These are phyloP conservation scores for Mycena belliarum DNA, from an alignment of 768 basidiomycete genomes.

Conservation along the genomic window DNA sequence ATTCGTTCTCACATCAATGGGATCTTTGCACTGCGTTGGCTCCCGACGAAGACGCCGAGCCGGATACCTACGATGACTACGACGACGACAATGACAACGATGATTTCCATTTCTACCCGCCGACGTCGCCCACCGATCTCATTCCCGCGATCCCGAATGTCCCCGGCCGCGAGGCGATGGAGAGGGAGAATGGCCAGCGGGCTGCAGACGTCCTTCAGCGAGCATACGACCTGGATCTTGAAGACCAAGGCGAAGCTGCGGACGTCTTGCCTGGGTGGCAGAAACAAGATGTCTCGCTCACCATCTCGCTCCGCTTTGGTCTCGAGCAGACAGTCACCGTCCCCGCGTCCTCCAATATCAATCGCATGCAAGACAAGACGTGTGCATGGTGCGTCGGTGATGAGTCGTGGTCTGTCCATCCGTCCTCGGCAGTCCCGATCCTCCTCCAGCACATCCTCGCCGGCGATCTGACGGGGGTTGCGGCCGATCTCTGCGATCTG, in stretches of 20 bases:
- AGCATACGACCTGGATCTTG: slow-evolving; percentile 3
- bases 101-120: slow-evolving; percentile 1
- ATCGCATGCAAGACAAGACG: background rate
- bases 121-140: background rate
- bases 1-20: slow-evolving; percentile 16
- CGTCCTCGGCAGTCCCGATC: background rate
- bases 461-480: background rate
- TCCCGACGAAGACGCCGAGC: slow-evolving; percentile 6
- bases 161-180: slow-evolving; percentile 4
- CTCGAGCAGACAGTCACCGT: background rate
- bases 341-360: background rate
- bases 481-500: slow-evolving; percentile 5
- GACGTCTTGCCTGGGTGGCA: slow-evolving; percentile 4
- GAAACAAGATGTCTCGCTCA: background rate
- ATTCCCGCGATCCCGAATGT: slow-evolving; percentile 15
- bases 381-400: slow-evolving; percentile 11
- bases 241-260: slow-evolving; percentile 1
- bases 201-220: slow-evolving; percentile 8
- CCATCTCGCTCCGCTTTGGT: slow-evolving; percentile 5
- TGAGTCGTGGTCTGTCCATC: background rate
- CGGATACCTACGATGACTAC: background rate
- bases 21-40: slow-evolving; percentile 16
- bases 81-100: background rate
- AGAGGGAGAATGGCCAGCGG: slow-evolving; percentile 12
- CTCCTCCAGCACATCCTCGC: slow-evolving; percentile 7